Conservation (phyloP, 768 basidiomycete species). For the Pisolithus orientalis region DNA sequence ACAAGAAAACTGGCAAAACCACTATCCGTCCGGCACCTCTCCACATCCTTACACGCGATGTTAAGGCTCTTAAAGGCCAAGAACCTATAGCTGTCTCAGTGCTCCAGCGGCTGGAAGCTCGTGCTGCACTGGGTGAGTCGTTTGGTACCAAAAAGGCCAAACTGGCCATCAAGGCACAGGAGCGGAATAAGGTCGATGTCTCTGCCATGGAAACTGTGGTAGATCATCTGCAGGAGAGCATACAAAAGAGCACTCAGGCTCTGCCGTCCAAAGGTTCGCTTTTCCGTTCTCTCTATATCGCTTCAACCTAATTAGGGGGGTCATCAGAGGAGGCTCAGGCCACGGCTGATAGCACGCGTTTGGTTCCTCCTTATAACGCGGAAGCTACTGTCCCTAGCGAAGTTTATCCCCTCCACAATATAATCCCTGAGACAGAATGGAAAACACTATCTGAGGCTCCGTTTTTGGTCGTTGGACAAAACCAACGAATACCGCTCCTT, state of each 20-base stretch:
- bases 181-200: conserved; percentile 87
- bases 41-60: conserved; percentile 66
- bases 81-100: conserved; percentile 43
- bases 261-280: conserved; percentile 57
- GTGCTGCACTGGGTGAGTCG: conserved; percentile 78
- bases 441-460: conserved; percentile 54
- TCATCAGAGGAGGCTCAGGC: conserved; percentile 61
- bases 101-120: conserved; percentile 50
- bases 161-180: conserved; percentile 73
- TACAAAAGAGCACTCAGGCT: conserved; percentile 64
- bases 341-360: conserved; percentile 54
- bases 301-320: not conserved
- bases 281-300: conserved; percentile 1
- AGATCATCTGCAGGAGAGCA: conserved; percentile 75
- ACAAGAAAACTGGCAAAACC: conserved; percentile 68
- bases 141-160: conserved; percentile 97
- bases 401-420: conserved; percentile 62
- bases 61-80: conserved; percentile 77
- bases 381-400: conserved; percentile 66
- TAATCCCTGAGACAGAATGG: conserved; percentile 81
- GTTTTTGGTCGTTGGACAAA: conserved; percentile 45
- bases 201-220: conserved; percentile 82
- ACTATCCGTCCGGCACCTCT: conserved; percentile 62
- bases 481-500: conserved; percentile 50
- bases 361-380: conserved; percentile 70